Conservation (phyloP, 2,329 filamentous ascomycete genomes). For the Ambrosiella xylebori region DNA sequence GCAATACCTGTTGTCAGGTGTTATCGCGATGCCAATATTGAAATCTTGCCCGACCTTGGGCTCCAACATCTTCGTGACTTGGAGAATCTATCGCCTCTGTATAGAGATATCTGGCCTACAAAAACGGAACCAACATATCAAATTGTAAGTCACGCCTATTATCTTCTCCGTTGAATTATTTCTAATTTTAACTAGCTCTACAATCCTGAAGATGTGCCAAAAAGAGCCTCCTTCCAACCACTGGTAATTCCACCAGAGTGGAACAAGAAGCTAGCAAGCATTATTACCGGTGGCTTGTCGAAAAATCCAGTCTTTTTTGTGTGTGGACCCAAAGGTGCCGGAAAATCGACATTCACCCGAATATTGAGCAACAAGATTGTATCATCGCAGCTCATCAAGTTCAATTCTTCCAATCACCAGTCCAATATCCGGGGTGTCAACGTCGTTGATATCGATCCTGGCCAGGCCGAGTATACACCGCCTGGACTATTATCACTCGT, state of each 20-base stretch:
- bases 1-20: conserved; percentile 50
- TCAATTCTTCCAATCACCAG: conserved; percentile 13
- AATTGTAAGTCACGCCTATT: conserved; percentile 25
- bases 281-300: conserved; percentile 18
- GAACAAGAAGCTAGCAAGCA: conserved; percentile 38
- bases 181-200: conserved; percentile 29
- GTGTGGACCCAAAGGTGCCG: conserved; percentile 53
- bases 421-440: conserved; percentile 23
- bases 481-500: conserved; percentile 54
- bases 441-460: conserved; percentile 61
- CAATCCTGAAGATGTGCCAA: conserved; percentile 34
- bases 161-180: conserved; percentile 1
- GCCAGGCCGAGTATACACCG: conserved; percentile 57
- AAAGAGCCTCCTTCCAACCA: conserved; percentile 32
- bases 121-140: conserved; percentile 25
- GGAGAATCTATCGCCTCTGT: conserved; percentile 46
- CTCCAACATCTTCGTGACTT: conserved; percentile 34
- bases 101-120: conserved; percentile 48
- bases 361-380: conserved; percentile 49
- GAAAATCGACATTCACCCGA: conserved; percentile 59
- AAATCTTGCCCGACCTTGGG: conserved; percentile 37
- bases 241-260: conserved; percentile 40
- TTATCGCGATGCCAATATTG: conserved; percentile 30
- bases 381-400: conserved; percentile 24
- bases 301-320: conserved; percentile 34